Evolutionary conservation across 345 rosid genomes (phyloP).

Genomic region (Moricandia moricandioides): DNA sequence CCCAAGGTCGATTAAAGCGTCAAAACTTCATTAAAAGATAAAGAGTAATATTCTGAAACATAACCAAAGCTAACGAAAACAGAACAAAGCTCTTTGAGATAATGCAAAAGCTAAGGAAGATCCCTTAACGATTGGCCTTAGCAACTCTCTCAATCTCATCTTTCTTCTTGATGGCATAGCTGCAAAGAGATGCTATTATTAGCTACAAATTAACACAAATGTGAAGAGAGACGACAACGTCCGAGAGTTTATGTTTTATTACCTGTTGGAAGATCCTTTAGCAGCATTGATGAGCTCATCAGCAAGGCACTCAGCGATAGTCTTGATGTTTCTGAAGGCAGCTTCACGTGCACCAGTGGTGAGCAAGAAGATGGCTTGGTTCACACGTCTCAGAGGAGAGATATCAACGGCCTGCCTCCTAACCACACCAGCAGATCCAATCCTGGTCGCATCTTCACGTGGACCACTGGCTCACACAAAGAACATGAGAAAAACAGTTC

Average conservation of each 20-base stretch:
- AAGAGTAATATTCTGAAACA: conserved; percentile 23
- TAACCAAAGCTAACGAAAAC: conserved; percentile 30
- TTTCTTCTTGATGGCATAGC: conserved; percentile 95
- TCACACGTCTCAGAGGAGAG: conserved; percentile 88
- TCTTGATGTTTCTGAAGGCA: conserved; percentile 89
- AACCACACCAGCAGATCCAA: conserved; percentile 98
- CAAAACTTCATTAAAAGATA: conserved; percentile 32
- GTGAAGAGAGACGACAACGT: background rate
- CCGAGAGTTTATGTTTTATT: background rate
- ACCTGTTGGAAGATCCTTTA: conserved; percentile 99
- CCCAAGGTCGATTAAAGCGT: conserved; percentile 11
- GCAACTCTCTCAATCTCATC: conserved; percentile 99
- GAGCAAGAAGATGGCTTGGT: conserved; percentile 80
- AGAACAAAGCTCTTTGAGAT: conserved; percentile 7
- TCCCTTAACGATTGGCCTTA: conserved; percentile 85
- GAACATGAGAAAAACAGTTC: background rate
- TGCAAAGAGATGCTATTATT: conserved; percentile 4
- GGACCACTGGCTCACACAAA: conserved; percentile 66
- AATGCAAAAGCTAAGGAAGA: conserved; percentile 11
- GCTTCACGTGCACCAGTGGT: conserved; percentile 96
- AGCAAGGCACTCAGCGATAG: conserved; percentile 97
- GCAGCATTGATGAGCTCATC: conserved; percentile 98
- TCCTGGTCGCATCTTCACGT: conserved; percentile 93
- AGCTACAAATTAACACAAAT: background rate
- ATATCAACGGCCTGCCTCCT: conserved; percentile 98